These are phyloP conservation scores for Sparassis latifolia DNA, from an alignment of 1,284 basidiomycete species.

Conservation along the genomic window DNA sequence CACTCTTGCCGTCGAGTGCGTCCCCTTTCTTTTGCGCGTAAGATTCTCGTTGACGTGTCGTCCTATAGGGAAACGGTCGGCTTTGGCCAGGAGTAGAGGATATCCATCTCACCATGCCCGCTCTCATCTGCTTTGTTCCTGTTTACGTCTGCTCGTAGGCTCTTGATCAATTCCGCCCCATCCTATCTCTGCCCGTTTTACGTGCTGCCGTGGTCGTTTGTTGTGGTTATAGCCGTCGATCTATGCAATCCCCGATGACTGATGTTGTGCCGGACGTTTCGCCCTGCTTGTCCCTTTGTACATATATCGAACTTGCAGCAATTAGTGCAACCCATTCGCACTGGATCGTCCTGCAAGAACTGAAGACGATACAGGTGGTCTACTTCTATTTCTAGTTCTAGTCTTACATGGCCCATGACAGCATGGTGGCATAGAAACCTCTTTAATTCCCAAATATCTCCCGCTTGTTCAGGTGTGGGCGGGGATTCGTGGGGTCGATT, in stretches of 20 bases:
- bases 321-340: too few relatives aligned
- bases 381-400: too few relatives aligned
- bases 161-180: background rate
- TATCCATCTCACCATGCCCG: background rate
- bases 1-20: slow-evolving; percentile 84
- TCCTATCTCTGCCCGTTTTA: background rate
- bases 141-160: background rate
- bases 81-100: slow-evolving; percentile 36
- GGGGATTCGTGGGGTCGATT: slow-evolving; percentile 11
- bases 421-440: too few relatives aligned
- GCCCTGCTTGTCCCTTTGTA: too few relatives aligned
- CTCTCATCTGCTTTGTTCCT: background rate
- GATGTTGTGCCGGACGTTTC: too few relatives aligned
- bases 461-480: slow-evolving; percentile 5
- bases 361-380: too few relatives aligned
- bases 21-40: slow-evolving; percentile 13
- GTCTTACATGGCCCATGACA: too few relatives aligned
- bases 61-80: slow-evolving; percentile 36
- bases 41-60: slow-evolving; percentile 6
- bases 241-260: too few relatives aligned
- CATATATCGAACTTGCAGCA: too few relatives aligned
- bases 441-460: background rate
- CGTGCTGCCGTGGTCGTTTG: too few relatives aligned
- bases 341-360: too few relatives aligned
- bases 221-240: too few relatives aligned